Percentiles rank a stretch among this genome's conserved stretches.
These are phyloP conservation scores for Guillardia theta DNA, from an alignment of 78 protist genomes.

Conservation along the genomic window DNA sequence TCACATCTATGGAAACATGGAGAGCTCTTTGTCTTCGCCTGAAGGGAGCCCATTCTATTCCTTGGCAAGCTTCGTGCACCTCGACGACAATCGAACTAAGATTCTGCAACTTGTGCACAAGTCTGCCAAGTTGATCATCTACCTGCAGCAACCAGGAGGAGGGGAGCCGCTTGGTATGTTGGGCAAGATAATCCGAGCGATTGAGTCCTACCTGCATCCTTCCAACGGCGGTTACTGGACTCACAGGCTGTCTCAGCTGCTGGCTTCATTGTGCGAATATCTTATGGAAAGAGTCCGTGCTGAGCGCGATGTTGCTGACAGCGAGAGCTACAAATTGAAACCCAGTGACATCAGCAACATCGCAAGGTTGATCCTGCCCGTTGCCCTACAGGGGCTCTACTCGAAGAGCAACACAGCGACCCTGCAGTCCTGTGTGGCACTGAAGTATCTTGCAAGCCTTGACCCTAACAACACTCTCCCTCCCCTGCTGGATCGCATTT, in stretches of 20 bases:
- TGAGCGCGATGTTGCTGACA: background rate
- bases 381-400: background rate
- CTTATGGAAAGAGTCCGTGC: background rate
- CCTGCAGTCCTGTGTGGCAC: background rate
- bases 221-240: constrained; percentile 23
- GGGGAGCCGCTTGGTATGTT: background rate
- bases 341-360: background rate
- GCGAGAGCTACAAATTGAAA: background rate
- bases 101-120: background rate
- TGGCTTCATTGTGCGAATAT: background rate
- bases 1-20: background rate
- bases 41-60: background rate
- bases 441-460: background rate
- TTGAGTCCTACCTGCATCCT: background rate
- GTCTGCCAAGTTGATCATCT: background rate
- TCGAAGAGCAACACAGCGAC: background rate
- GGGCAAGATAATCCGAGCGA: background rate
- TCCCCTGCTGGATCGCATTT: background rate
- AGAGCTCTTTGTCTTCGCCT: background rate
- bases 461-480: background rate
- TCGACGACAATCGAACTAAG: background rate
- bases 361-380: background rate
- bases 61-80: background rate
- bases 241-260: background rate
- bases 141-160: background rate